These are phyloP conservation scores for Ascochyta lentis DNA, from an alignment of 2,329 filamentous ascomycete genomes.

Conservation along the genomic window DNA sequence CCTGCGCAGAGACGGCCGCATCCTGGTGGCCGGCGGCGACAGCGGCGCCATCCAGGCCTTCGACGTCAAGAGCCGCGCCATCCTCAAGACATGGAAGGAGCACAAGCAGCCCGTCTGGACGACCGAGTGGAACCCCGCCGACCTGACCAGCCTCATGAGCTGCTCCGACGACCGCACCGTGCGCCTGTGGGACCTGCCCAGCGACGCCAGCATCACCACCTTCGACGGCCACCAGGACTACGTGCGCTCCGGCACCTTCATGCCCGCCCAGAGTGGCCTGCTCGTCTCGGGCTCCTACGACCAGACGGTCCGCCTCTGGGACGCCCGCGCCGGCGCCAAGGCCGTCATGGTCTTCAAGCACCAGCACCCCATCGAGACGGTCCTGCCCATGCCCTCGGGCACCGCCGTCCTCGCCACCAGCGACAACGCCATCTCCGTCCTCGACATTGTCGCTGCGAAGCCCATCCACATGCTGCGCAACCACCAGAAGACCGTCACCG, in stretches of 20 bases:
- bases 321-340: conserved; percentile 73
- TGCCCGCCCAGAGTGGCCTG: conserved; percentile 74
- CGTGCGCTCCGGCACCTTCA: conserved; percentile 84
- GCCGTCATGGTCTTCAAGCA: conserved; percentile 93
- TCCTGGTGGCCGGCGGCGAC: conserved; percentile 91
- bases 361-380: conserved; percentile 82
- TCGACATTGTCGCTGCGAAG: conserved; percentile 90
- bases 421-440: conserved; percentile 85
- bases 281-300: conserved; percentile 94
- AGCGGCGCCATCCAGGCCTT: conserved; percentile 94
- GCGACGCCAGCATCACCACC: conserved; percentile 74
- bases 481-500: conserved; percentile 97
- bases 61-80: conserved; percentile 85
- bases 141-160: conserved; percentile 85
- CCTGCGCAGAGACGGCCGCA: conserved; percentile 84
- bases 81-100: conserved; percentile 92
- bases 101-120: conserved; percentile 95
- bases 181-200: conserved; percentile 90
- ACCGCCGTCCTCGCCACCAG: conserved; percentile 86
- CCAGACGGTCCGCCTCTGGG: conserved; percentile 91
- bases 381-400: conserved; percentile 85
- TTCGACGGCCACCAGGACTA: conserved; percentile 93
- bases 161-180: conserved; percentile 93
- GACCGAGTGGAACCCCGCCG: conserved; percentile 88
- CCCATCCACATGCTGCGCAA: conserved; percentile 87